Evolutionary conservation across 495 filamentous ascomycete genomes (phyloP).

Genomic region (Jackrogersella minutella): DNA sequence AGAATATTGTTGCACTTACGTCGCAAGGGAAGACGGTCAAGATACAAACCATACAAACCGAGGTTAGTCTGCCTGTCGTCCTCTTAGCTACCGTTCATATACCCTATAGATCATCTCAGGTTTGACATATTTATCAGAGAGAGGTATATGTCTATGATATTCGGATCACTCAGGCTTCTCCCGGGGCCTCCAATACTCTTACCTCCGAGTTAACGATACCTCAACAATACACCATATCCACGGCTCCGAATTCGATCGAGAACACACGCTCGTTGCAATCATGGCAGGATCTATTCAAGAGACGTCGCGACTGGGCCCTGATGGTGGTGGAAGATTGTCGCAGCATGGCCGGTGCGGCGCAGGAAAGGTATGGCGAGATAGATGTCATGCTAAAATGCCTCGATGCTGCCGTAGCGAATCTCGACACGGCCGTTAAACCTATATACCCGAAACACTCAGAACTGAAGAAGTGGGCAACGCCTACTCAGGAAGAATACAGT

Average conservation of each 20-base stretch:
- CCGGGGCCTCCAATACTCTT: constrained; percentile 46
- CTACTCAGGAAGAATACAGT: constrained; percentile 74
- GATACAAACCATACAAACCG: constrained; percentile 73
- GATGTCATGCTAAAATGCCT: constrained; percentile 75
- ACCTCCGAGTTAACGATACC: constrained; percentile 65
- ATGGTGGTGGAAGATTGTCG: constrained; percentile 70
- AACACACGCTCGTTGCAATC: constrained; percentile 76
- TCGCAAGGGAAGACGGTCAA: constrained; percentile 82
- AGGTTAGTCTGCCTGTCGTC: constrained; percentile 62
- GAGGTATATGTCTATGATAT: constrained; percentile 90
- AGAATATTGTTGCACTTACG: constrained; percentile 83
- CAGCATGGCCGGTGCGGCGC: constrained; percentile 60
- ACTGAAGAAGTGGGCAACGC: constrained; percentile 74
- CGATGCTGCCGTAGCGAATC: constrained; percentile 80
- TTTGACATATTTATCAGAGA: constrained; percentile 57
- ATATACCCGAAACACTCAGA: constrained; percentile 78
- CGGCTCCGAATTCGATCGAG: constrained; percentile 75
- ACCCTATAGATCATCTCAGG: background rate
- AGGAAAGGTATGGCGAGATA: constrained; percentile 67
- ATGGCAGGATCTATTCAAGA: constrained; percentile 83
- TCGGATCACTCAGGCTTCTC: constrained; percentile 63
- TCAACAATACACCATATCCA: constrained; percentile 63
- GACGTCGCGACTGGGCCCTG: constrained; percentile 77
- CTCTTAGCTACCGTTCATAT: background rate
- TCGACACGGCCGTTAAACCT: constrained; percentile 76